These are phyloP conservation scores for Tetrahymena elliotti DNA, from an alignment of 73 alveolate genomes.

Conservation along the genomic window DNA sequence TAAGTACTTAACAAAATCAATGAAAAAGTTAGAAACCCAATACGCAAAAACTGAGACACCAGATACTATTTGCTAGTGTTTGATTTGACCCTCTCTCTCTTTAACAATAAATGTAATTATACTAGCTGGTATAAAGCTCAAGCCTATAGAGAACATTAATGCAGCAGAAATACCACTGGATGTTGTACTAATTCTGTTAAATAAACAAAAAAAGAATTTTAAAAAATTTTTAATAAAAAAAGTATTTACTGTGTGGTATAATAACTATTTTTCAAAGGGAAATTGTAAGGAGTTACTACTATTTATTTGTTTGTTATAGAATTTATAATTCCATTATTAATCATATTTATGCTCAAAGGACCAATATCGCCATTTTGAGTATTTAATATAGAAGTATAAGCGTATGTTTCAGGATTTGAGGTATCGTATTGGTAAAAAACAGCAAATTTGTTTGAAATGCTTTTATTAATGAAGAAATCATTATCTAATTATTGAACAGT, in stretches of 20 bases:
- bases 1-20: slow-evolving; percentile 62
- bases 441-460: neutral
- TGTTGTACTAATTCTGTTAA: neutral
- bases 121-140: neutral
- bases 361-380: neutral
- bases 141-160: neutral
- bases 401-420: neutral
- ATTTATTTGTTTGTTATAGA: neutral
- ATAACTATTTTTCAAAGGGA: neutral
- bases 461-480: neutral
- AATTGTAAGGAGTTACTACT: neutral
- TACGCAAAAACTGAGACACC: slow-evolving; percentile 72
- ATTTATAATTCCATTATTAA: neutral
- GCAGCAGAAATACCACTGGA: neutral
- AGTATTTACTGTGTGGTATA: neutral
- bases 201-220: neutral
- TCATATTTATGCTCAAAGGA: neutral
- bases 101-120: neutral
- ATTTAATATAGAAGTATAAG: neutral
- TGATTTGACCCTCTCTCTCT: slow-evolving; percentile 5
- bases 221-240: neutral
- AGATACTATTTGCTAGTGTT: slow-evolving; percentile 73
- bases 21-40: slow-evolving; percentile 71
- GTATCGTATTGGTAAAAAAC: neutral
- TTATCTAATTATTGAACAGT: neutral